phyloP scores from a whole-genome alignment of 129 eudicot species.

The Ambrosia trifida region DNA sequence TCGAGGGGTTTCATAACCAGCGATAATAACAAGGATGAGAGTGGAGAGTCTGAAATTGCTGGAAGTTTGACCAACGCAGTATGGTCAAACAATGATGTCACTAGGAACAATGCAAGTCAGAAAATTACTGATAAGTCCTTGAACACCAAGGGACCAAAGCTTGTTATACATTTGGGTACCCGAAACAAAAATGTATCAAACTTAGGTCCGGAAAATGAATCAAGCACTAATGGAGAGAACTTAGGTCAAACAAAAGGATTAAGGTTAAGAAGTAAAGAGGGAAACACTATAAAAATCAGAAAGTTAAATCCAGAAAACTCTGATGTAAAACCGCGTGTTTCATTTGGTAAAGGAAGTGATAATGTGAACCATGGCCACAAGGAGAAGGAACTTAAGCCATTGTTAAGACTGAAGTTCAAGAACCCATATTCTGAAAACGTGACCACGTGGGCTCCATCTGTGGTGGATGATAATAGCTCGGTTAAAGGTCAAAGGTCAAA shows the following conservation, averaged over 20 bases:
- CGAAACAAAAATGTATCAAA: slow-evolving; percentile 46
- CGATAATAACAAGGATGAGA: slow-evolving; percentile 45
- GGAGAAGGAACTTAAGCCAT: slow-evolving; percentile 59
- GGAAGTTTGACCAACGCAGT: slow-evolving; percentile 51
- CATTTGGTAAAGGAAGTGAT: slow-evolving; percentile 41
- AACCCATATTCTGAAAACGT: slow-evolving; percentile 56
- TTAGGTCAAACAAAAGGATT: slow-evolving; percentile 45
- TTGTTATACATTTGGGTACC: slow-evolving; percentile 80
- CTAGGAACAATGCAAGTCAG: slow-evolving; percentile 34
- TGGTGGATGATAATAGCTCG: slow-evolving; percentile 61
- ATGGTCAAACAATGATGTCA: slow-evolving; percentile 48
- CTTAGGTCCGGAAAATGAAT: slow-evolving; percentile 50
- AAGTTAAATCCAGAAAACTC: slow-evolving; percentile 41
- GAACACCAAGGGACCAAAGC: slow-evolving; percentile 68
- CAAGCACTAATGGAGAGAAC: slow-evolving; percentile 43
- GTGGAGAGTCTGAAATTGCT: slow-evolving; percentile 45
- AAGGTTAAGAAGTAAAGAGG: slow-evolving; percentile 46
- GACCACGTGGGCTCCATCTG: slow-evolving; percentile 50
- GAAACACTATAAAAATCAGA: slow-evolving; percentile 62
- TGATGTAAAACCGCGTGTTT: slow-evolving; percentile 29
- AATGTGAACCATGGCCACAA: slow-evolving; percentile 36
- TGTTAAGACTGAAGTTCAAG: slow-evolving; percentile 65
- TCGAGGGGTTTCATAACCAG: slow-evolving; percentile 37
- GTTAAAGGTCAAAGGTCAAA: slow-evolving; percentile 90
- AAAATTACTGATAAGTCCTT: slow-evolving; percentile 40